phyloP scores from a whole-genome alignment of 495 filamentous ascomycete species.

The Penicillium pancosmium region DNA sequence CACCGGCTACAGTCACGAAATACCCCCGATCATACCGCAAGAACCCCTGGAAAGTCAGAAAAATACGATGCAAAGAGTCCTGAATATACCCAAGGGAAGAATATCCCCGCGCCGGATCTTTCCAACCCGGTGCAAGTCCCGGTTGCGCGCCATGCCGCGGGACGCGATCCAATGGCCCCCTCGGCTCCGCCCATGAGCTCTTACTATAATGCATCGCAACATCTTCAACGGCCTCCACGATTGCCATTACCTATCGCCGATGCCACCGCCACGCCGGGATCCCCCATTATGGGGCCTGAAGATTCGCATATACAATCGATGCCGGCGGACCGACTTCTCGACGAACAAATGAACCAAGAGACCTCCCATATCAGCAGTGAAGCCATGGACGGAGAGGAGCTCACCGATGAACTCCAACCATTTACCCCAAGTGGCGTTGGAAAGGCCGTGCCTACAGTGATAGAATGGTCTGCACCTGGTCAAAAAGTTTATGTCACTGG shows the following conservation, averaged over 20 bases:
- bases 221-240: slow-evolving; percentile 77
- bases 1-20: slow-evolving; percentile 46
- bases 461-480: slow-evolving; percentile 79
- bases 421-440: slow-evolving; percentile 56
- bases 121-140: slow-evolving; percentile 58
- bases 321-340: slow-evolving; percentile 52
- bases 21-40: slow-evolving; percentile 29
- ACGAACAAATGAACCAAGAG: slow-evolving; percentile 48
- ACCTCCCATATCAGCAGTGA: slow-evolving; percentile 67
- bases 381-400: slow-evolving; percentile 78
- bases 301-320: slow-evolving; percentile 53
- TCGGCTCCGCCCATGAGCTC: slow-evolving; percentile 51
- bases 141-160: slow-evolving; percentile 34
- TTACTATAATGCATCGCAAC: slow-evolving; percentile 53
- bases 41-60: slow-evolving; percentile 25
- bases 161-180: slow-evolving; percentile 41
- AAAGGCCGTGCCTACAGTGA: slow-evolving; percentile 68
- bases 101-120: slow-evolving; percentile 32
- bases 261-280: slow-evolving; percentile 81
- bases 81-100: slow-evolving; percentile 28
- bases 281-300: slow-evolving; percentile 72
- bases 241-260: slow-evolving; percentile 90
- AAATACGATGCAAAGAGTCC: slow-evolving; percentile 25
- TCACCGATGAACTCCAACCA: slow-evolving; percentile 67
- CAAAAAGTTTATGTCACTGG: slow-evolving; percentile 95